Conservation (phyloP, 148 eudicot genomes). For the Rheum nobile region DNA sequence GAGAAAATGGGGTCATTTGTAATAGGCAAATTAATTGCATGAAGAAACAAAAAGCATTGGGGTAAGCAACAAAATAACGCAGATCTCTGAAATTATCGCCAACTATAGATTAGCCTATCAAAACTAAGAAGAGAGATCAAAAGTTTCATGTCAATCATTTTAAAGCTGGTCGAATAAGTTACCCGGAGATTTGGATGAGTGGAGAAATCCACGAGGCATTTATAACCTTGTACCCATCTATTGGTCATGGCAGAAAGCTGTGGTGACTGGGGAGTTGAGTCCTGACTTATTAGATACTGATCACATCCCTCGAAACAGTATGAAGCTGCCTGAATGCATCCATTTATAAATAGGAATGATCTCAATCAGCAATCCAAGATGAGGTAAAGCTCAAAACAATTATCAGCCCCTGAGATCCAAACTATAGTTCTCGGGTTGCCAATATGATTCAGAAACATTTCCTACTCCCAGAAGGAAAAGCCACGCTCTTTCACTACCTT, state of each 20-base stretch:
- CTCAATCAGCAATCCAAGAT: neutral
- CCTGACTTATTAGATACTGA: neutral
- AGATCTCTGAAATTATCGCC: neutral
- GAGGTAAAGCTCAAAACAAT: neutral
- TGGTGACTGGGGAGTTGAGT: neutral
- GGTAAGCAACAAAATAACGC: neutral
- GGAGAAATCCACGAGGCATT: too few relatives aligned
- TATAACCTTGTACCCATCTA: too few relatives aligned
- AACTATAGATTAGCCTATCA: neutral
- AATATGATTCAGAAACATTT: neutral
- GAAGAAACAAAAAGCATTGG: too few relatives aligned
- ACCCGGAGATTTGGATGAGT: too few relatives aligned
- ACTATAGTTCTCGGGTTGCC: neutral
- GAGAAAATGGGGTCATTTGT: too few relatives aligned
- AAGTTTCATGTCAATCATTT: neutral
- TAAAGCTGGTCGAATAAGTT: neutral
- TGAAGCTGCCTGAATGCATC: neutral
- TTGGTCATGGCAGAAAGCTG: neutral
- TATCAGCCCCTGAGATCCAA: neutral
- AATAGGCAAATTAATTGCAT: too few relatives aligned
- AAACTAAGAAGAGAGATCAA: neutral
- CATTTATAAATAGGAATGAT: neutral
- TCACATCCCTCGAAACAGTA: neutral
- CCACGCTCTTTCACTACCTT: conserved; percentile 27
- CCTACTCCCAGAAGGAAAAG: conserved; percentile 34